Evolutionary conservation across 2,329 filamentous ascomycete genomes (phyloP).

Genomic region (Stemphylium lycopersici): DNA sequence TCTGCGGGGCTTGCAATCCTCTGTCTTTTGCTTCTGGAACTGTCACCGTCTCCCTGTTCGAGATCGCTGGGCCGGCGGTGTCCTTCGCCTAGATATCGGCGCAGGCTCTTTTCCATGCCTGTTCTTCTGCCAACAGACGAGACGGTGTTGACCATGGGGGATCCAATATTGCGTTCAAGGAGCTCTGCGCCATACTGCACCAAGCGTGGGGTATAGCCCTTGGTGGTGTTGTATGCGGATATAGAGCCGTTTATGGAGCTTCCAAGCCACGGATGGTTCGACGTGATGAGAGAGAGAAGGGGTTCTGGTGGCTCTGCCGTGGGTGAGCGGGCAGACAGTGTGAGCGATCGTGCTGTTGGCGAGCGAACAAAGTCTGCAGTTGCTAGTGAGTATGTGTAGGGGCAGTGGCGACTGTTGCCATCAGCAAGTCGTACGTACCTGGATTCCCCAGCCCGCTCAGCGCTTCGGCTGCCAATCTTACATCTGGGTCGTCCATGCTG

Average conservation of each 20-base stretch:
- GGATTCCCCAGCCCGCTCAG: constrained; percentile 57
- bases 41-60: constrained; percentile 49
- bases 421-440: constrained; percentile 45
- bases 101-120: constrained; percentile 83
- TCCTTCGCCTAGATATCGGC: constrained; percentile 74
- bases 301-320: constrained; percentile 70
- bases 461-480: constrained; percentile 58
- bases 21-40: constrained; percentile 50
- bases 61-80: constrained; percentile 60
- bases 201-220: constrained; percentile 88
- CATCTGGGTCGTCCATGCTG: constrained; percentile 57
- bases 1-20: constrained; percentile 49
- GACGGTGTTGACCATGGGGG: constrained; percentile 84
- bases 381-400: constrained; percentile 18
- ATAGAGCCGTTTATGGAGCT: constrained; percentile 84
- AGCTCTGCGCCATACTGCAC: constrained; percentile 88
- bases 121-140: constrained; percentile 83
- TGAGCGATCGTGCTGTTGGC: constrained; percentile 42
- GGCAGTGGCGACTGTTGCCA: background rate
- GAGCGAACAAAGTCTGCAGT: constrained; percentile 53
- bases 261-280: constrained; percentile 83
- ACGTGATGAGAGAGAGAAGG: constrained; percentile 82
- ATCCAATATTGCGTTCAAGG: constrained; percentile 82
- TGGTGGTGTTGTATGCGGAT: constrained; percentile 83
- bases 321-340: constrained; percentile 42